phyloP scores from a whole-genome alignment of 257 asterid genomes.

The Paulownia fortunei region DNA sequence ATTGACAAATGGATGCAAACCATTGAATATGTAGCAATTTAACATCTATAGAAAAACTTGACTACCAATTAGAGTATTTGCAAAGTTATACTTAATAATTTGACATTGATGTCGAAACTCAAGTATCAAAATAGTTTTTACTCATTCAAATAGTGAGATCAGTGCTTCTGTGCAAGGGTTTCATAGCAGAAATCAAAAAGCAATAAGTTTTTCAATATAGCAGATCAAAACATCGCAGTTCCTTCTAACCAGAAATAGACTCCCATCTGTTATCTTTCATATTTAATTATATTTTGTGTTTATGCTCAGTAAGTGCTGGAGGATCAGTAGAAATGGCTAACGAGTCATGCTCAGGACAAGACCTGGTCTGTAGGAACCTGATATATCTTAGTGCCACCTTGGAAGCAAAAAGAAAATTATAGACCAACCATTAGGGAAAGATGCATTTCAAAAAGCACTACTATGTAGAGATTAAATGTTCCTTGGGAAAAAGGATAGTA shows the following conservation, averaged over 20 bases:
- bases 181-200: neutral
- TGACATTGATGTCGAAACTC: neutral
- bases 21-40: neutral
- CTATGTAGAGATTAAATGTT: neutral
- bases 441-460: neutral
- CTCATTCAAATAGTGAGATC: neutral
- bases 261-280: neutral
- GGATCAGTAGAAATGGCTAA: conserved; percentile 13
- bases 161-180: neutral
- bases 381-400: conserved; percentile 2
- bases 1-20: neutral
- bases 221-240: neutral
- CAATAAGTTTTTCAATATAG: neutral
- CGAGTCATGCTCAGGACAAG: neutral
- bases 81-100: neutral
- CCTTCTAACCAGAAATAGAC: neutral
- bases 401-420: neutral
- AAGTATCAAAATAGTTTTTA: neutral
- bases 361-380: neutral
- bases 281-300: neutral
- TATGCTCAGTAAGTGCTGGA: neutral
- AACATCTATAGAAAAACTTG: neutral
- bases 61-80: neutral
- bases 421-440: neutral
- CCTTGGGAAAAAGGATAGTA: neutral